A percentile compares a stretch with the other conserved stretches of the same genome.
These are phyloP conservation scores for Podospora appendiculata DNA, from an alignment of 495 filamentous ascomycete species.

Conservation along the genomic window DNA sequence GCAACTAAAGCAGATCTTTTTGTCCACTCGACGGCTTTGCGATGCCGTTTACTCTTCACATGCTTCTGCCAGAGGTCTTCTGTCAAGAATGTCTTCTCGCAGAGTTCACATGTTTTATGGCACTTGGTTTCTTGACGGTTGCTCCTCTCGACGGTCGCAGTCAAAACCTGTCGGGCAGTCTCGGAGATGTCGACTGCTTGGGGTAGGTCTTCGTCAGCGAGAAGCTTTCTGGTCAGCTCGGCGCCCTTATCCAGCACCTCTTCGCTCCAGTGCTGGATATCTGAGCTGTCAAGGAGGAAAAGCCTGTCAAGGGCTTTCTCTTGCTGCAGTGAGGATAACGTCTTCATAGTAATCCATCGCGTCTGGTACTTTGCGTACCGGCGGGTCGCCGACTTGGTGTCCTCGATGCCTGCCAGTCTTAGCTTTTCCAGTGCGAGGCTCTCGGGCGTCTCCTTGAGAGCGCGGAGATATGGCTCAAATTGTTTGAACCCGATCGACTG, in stretches of 20 bases:
- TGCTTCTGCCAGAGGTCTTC: slow-evolving; percentile 73
- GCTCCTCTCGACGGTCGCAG: slow-evolving; percentile 44
- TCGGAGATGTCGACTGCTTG: slow-evolving; percentile 54
- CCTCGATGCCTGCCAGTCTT: slow-evolving; percentile 30
- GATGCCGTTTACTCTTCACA: slow-evolving; percentile 57
- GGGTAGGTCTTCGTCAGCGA: slow-evolving; percentile 48
- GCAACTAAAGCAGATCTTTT: slow-evolving; percentile 21
- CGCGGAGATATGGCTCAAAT: slow-evolving; percentile 60
- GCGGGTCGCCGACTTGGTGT: slow-evolving; percentile 69
- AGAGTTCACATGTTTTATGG: slow-evolving; percentile 63
- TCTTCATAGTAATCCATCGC: slow-evolving; percentile 78
- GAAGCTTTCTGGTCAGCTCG: slow-evolving; percentile 51
- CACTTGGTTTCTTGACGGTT: slow-evolving; percentile 35
- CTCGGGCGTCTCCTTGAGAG: slow-evolving; percentile 29
- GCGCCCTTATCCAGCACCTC: slow-evolving; percentile 58
- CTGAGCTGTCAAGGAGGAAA: slow-evolving; percentile 69
- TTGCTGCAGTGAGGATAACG: slow-evolving; percentile 55
- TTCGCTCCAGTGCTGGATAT: slow-evolving; percentile 47
- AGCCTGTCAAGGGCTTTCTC: slow-evolving; percentile 44
- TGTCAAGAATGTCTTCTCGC: slow-evolving; percentile 57
- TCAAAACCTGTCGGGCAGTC: slow-evolving; percentile 47
- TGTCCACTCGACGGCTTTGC: slow-evolving; percentile 12
- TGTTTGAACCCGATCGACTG: slow-evolving; percentile 95
- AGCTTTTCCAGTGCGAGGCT: slow-evolving; percentile 27
- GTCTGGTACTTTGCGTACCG: slow-evolving; percentile 82